These are phyloP conservation scores for Tolypocladium paradoxum DNA, from an alignment of 2,329 filamentous ascomycete species.

Conservation along the genomic window DNA sequence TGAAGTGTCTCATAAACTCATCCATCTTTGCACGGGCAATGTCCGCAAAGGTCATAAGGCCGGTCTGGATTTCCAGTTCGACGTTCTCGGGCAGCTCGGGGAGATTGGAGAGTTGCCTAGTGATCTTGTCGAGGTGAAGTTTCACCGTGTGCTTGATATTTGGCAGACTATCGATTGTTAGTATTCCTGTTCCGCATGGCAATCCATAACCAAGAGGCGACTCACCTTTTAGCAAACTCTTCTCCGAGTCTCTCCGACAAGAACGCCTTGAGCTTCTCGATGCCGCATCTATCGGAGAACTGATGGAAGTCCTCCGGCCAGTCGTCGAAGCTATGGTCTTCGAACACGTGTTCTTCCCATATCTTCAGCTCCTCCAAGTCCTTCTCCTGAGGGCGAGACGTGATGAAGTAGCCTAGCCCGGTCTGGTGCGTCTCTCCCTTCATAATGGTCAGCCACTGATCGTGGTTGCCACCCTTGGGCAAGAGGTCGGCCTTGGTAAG, in stretches of 20 bases:
- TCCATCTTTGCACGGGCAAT: conserved; percentile 40
- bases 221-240: conserved; percentile 41
- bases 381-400: conserved; percentile 53
- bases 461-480: conserved; percentile 33
- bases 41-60: conserved; percentile 46
- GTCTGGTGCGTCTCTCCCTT: conserved; percentile 49
- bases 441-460: conserved; percentile 55
- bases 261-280: conserved; percentile 40
- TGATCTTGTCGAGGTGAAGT: conserved; percentile 37
- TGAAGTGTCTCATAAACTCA: conserved; percentile 33
- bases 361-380: conserved; percentile 38
- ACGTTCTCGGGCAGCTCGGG: conserved; percentile 61
- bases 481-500: conserved; percentile 78
- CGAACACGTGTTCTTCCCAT: conserved; percentile 44
- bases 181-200: no score
- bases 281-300: conserved; percentile 39
- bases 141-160: conserved; percentile 43
- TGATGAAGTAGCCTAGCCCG: conserved; percentile 69
- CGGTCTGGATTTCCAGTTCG: conserved; percentile 50
- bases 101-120: conserved; percentile 42
- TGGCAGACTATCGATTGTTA: conserved; percentile 30
- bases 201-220: background rate
- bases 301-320: conserved; percentile 40
- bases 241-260: conserved; percentile 42
- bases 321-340: conserved; percentile 20